Evolutionary conservation across 148 eudicot genomes (phyloP).

Genomic region (Dianthus caryophyllus): DNA sequence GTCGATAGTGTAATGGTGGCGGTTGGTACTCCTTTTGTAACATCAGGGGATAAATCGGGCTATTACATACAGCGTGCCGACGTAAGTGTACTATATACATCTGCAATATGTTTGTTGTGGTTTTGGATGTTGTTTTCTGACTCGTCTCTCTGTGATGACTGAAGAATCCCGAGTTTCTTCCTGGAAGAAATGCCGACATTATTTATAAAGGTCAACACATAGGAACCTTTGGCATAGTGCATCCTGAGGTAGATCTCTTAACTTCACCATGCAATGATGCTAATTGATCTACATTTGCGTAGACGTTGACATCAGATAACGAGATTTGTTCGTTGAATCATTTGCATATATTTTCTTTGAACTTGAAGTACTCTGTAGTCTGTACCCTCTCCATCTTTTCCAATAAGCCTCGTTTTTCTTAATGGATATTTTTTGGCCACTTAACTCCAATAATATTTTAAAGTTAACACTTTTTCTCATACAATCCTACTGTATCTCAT

Average conservation of each 20-base stretch:
- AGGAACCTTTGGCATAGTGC: slow-evolving; percentile 89
- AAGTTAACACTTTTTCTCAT: too few relatives aligned
- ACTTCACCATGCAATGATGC: not conserved
- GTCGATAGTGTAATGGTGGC: slow-evolving; percentile 89
- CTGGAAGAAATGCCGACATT: slow-evolving; percentile 83
- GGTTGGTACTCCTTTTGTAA: slow-evolving; percentile 63
- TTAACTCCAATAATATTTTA: too few relatives aligned
- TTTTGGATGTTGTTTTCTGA: slow-evolving; percentile 4
- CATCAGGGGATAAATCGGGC: slow-evolving; percentile 60
- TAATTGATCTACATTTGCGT: not conserved
- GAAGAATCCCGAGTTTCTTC: slow-evolving; percentile 80
- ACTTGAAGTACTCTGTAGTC: too few relatives aligned
- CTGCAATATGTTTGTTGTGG: not conserved
- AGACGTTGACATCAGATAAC: not conserved
- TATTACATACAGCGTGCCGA: slow-evolving; percentile 69
- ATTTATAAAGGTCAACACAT: slow-evolving; percentile 69
- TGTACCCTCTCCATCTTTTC: too few relatives aligned
- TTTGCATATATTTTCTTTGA: too few relatives aligned
- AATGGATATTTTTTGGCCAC: too few relatives aligned
- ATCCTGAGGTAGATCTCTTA: slow-evolving; percentile 70
- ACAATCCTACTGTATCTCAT: too few relatives aligned
- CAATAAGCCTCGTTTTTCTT: too few relatives aligned
- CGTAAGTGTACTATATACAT: slow-evolving; percentile 40
- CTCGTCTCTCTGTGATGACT: slow-evolving; percentile 3
- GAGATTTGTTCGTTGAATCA: too few relatives aligned